These are phyloP conservation scores for Penicillium nordicum DNA, from an alignment of 2,329 filamentous ascomycete species.

Conservation along the genomic window DNA sequence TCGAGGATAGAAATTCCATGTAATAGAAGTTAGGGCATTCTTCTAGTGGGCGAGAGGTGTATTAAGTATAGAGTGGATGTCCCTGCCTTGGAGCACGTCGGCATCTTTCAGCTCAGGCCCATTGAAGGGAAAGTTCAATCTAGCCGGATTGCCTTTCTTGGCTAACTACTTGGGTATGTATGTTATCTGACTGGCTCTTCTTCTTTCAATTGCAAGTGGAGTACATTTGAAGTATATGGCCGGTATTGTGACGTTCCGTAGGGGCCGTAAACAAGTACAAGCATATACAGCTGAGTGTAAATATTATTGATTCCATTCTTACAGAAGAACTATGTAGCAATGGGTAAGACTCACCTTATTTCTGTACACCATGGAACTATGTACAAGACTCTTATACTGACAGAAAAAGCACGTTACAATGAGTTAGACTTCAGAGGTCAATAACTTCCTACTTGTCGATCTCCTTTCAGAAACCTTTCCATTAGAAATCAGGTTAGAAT, in stretches of 20 bases:
- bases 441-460: neutral
- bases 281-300: neutral
- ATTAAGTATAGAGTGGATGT: neutral
- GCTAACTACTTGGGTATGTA: neutral
- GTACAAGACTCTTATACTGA: neutral
- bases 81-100: neutral
- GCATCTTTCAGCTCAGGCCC: neutral
- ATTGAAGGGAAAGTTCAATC: neutral
- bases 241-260: neutral
- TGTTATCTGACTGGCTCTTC: neutral
- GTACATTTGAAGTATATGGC: neutral
- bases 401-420: neutral
- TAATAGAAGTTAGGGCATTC: neutral
- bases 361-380: neutral
- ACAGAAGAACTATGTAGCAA: neutral
- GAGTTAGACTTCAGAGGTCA: neutral
- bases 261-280: neutral
- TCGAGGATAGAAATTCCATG: neutral
- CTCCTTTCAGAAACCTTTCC: neutral
- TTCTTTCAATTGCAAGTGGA: neutral
- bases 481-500: neutral
- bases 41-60: neutral
- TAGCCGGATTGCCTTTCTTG: neutral
- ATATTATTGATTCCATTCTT: neutral
- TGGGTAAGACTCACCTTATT: neutral